phyloP scores from a whole-genome alignment of 345 rosid species.

The Ailanthus altissimus region DNA sequence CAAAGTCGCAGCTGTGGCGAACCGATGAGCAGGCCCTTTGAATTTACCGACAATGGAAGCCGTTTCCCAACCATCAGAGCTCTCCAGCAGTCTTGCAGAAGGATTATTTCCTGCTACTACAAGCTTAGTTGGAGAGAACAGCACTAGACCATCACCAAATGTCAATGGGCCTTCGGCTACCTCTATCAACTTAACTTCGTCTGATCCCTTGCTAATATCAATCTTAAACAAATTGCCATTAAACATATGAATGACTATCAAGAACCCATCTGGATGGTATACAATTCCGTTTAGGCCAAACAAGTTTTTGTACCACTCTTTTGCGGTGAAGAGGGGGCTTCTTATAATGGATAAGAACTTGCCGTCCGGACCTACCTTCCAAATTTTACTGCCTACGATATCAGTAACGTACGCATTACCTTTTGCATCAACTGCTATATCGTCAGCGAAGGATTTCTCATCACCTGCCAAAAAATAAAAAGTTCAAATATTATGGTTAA shows the following conservation, averaged over 20 bases:
- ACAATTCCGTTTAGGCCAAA: constrained; percentile 77
- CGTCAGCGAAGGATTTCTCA: constrained; percentile 79
- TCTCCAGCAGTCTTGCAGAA: constrained; percentile 65
- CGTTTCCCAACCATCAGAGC: constrained; percentile 84
- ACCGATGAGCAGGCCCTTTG: constrained; percentile 62
- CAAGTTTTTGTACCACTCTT: constrained; percentile 69
- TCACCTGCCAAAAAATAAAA: constrained; percentile 36
- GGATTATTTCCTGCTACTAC: constrained; percentile 89
- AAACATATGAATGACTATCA: constrained; percentile 72
- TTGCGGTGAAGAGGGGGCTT: constrained; percentile 60
- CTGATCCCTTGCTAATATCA: constrained; percentile 38
- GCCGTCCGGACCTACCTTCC: constrained; percentile 71
- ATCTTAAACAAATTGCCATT: constrained; percentile 66
- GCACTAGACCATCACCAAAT: constrained; percentile 76
- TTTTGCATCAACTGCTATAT: constrained; percentile 67
- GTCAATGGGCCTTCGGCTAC: constrained; percentile 55
- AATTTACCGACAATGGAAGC: constrained; percentile 64
- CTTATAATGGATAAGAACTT: constrained; percentile 50
- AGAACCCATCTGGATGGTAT: constrained; percentile 80
- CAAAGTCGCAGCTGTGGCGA: constrained; percentile 79
- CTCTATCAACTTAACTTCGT: constrained; percentile 42
- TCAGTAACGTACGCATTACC: constrained; percentile 85
- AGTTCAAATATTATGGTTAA: background rate
- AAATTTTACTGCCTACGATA: constrained; percentile 59
- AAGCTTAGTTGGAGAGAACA: constrained; percentile 61